phyloP scores from a whole-genome alignment of 2,329 filamentous ascomycete genomes.

The Fusarium euwallaceae region DNA sequence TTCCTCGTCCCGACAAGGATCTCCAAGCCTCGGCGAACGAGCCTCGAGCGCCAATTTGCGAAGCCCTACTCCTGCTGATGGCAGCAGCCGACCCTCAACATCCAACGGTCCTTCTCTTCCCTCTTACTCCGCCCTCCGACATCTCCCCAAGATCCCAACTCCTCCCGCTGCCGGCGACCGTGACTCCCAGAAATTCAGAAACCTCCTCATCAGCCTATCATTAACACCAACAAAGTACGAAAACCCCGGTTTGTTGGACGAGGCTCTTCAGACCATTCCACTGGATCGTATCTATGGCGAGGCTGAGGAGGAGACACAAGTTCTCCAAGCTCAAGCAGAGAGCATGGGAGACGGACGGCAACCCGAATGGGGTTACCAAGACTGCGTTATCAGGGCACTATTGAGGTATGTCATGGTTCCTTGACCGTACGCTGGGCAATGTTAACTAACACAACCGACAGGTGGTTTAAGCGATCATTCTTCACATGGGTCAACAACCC shows the following conservation, averaged over 20 bases:
- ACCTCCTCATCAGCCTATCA: slow-evolving; percentile 86
- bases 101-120: slow-evolving; percentile 60
- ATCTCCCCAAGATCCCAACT: slow-evolving; percentile 73
- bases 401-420: slow-evolving; percentile 72
- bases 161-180: slow-evolving; percentile 76
- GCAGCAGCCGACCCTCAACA: slow-evolving; percentile 61
- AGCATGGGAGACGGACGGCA: slow-evolving; percentile 85
- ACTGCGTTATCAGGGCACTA: slow-evolving; percentile 91
- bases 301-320: slow-evolving; percentile 92
- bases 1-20: slow-evolving; percentile 66
- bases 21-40: slow-evolving; percentile 66
- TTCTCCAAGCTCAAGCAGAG: slow-evolving; percentile 87
- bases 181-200: slow-evolving; percentile 81
- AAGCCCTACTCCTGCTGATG: slow-evolving; percentile 52
- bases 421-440: background rate
- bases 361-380: slow-evolving; percentile 96
- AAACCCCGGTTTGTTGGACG: slow-evolving; percentile 93
- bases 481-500: slow-evolving; percentile 99
- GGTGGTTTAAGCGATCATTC: slow-evolving; percentile 95
- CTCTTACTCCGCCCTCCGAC: slow-evolving; percentile 63
- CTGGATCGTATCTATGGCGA: slow-evolving; percentile 93
- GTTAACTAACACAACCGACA: slow-evolving; percentile 38
- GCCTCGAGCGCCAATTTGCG: slow-evolving; percentile 64
- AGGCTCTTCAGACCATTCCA: slow-evolving; percentile 88
- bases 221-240: slow-evolving; percentile 94